A percentile compares a stretch with the other conserved stretches of the same genome.
These are phyloP conservation scores for Achaetomium macrosporum DNA, from an alignment of 2,329 filamentous ascomycete species.

Conservation along the genomic window DNA sequence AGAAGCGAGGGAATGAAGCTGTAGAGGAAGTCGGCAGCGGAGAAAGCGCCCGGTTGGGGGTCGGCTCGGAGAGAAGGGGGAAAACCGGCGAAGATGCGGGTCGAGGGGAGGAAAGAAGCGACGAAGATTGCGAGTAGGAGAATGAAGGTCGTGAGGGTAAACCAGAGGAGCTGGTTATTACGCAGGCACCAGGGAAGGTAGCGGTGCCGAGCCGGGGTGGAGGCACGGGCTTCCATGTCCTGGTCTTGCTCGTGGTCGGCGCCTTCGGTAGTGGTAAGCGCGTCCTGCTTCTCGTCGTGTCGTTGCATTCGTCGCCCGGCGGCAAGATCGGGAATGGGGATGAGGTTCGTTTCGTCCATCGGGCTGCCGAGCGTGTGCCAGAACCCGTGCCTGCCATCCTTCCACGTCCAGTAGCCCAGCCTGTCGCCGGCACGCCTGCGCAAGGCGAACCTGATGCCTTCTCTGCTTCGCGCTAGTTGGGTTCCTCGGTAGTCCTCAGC, in stretches of 20 bases:
- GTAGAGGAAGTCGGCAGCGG: slow-evolving; percentile 82
- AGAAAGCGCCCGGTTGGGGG: slow-evolving; percentile 63
- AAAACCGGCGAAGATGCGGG: slow-evolving; percentile 64
- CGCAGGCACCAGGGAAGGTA: slow-evolving; percentile 75
- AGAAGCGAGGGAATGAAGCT: slow-evolving; percentile 65
- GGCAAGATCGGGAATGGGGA: slow-evolving; percentile 20
- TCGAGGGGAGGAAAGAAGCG: slow-evolving; percentile 69
- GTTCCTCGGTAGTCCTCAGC: slow-evolving; percentile 65
- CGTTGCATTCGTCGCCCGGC: slow-evolving; percentile 23
- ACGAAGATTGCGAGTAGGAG: slow-evolving; percentile 67
- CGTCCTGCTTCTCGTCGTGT: slow-evolving; percentile 17
- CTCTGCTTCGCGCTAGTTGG: slow-evolving; percentile 51
- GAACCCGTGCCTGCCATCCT: slow-evolving; percentile 55
- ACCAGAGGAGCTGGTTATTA: slow-evolving; percentile 58
- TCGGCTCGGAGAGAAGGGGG: slow-evolving; percentile 58
- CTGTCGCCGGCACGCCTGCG: slow-evolving; percentile 57
- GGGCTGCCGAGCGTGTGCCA: slow-evolving; percentile 71
- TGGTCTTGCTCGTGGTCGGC: slow-evolving; percentile 20
- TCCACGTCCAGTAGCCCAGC: slow-evolving; percentile 81
- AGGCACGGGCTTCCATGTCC: slow-evolving; percentile 31
- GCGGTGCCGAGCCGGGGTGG: slow-evolving; percentile 54
- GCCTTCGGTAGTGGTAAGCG: neutral
- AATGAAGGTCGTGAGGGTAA: slow-evolving; percentile 53
- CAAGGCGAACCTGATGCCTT: slow-evolving; percentile 49
- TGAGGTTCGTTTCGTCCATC: slow-evolving; percentile 39